Conservation (phyloP, 495 filamentous ascomycete genomes). For the Aspergillus funiculosus region DNA sequence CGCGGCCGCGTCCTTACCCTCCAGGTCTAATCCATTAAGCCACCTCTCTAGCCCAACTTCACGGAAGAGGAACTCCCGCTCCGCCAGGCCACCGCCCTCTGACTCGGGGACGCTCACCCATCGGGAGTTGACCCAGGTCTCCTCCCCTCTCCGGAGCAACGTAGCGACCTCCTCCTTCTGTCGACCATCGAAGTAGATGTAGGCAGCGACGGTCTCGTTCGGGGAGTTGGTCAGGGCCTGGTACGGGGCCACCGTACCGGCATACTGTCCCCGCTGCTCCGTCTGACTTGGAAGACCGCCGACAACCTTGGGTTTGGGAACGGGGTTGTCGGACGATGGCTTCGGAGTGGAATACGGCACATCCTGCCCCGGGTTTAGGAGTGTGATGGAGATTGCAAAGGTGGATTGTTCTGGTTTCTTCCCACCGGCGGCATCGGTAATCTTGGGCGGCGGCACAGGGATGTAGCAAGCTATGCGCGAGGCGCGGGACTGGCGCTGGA, state of each 20-base stretch:
- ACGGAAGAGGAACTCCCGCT: constrained; percentile 95
- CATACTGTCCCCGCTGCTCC: constrained; percentile 49
- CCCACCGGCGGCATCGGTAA: constrained; percentile 56
- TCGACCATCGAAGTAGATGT: constrained; percentile 97
- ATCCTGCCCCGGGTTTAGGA: constrained; percentile 79
- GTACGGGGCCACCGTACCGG: constrained; percentile 68
- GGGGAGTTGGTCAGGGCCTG: constrained; percentile 79
- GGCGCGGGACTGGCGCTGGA: constrained; percentile 85
- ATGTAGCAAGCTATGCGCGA: constrained; percentile 96
- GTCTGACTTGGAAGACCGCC: constrained; percentile 58
- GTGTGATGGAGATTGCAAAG: constrained; percentile 94
- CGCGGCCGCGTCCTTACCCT: constrained; percentile 81
- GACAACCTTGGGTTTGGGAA: constrained; percentile 72
- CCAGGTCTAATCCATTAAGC: constrained; percentile 88
- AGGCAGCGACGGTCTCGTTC: constrained; percentile 95
- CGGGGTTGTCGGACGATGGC: constrained; percentile 61
- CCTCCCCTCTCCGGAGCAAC: constrained; percentile 82
- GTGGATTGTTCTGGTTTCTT: constrained; percentile 87
- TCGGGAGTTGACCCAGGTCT: constrained; percentile 97
- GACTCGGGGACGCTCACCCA: constrained; percentile 92
- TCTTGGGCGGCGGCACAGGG: constrained; percentile 81
- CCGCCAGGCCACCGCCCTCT: constrained; percentile 89
- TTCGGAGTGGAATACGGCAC: constrained; percentile 87
- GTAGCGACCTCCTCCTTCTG: constrained; percentile 97
- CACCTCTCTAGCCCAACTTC: constrained; percentile 94